These are phyloP conservation scores for Vigna unguiculata DNA, from an alignment of 306 rosid species.

Conservation along the genomic window DNA sequence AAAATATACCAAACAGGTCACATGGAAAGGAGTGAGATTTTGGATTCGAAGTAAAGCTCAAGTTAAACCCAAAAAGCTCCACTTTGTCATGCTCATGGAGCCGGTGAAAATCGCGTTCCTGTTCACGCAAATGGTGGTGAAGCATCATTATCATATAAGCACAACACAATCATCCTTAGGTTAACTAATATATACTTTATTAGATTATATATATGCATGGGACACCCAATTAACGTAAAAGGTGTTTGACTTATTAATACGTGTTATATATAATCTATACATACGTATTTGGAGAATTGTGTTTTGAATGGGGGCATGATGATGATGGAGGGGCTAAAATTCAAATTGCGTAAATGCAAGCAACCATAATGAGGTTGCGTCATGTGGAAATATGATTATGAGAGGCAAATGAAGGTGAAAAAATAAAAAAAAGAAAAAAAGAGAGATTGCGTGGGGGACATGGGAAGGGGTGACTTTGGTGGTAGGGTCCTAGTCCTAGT, in stretches of 20 bases:
- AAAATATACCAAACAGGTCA: conserved; percentile 35
- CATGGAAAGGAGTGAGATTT: conserved; percentile 51
- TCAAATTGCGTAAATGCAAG: conserved; percentile 44
- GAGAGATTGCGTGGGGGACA: conserved; percentile 13
- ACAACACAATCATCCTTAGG: neutral
- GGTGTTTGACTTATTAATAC: too few relatives aligned
- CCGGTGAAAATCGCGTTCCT: conserved; percentile 32
- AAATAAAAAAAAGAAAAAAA: neutral
- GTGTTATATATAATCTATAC: too few relatives aligned
- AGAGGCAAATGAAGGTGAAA: conserved; percentile 3
- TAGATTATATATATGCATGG: neutral
- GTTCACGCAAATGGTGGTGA: neutral
- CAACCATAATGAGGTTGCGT: conserved; percentile 38
- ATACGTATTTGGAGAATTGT: neutral
- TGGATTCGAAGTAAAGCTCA: conserved; percentile 50
- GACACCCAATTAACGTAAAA: too few relatives aligned
- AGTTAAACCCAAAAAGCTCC: conserved; percentile 32
- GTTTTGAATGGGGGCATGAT: conserved; percentile 24
- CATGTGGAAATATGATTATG: conserved; percentile 39
- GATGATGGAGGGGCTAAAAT: conserved; percentile 15
- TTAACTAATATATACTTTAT: neutral
- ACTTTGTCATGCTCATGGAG: conserved; percentile 39
- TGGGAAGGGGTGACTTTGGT: conserved; percentile 17
- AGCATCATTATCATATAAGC: neutral
- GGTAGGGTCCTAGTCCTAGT: conserved; percentile 18